A percentile compares a stretch with the other conserved stretches of the same genome.
phyloP scores from a whole-genome alignment of 352 stramenopile species.

The Globisporangium okanoganense region DNA sequence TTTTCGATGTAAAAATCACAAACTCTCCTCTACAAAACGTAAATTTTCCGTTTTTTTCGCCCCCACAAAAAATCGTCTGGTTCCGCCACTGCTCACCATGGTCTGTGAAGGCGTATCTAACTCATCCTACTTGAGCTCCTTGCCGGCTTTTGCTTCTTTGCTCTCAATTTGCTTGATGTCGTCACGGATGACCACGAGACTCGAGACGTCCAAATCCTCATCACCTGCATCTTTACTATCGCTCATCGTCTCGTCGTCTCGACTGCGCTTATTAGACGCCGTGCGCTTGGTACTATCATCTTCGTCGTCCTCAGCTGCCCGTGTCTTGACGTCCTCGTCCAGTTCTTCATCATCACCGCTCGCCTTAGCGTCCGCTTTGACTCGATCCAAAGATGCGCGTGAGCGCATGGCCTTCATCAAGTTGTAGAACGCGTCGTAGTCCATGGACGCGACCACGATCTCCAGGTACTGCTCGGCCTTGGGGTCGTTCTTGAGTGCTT shows the following conservation, averaged over 20 bases:
- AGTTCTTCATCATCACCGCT: neutral
- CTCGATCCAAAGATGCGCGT: constrained; percentile 40
- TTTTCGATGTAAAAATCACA: no score
- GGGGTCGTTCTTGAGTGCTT: constrained; percentile 48
- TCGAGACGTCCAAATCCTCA: neutral
- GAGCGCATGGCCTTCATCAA: constrained; percentile 75
- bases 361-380: constrained; percentile 29
- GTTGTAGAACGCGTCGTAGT: constrained; percentile 67
- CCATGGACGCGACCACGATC: constrained; percentile 75
- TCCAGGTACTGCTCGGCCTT: constrained; percentile 69
- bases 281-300: neutral
- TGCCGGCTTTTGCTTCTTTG: neutral
- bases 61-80: no score
- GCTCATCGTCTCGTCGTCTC: neutral
- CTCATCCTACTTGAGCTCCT: constrained; percentile 8
- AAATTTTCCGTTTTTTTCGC: no score
- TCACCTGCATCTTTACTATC: neutral
- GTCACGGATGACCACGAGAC: neutral
- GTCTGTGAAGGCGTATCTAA: no score
- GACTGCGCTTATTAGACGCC: constrained; percentile 1
- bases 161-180: neutral
- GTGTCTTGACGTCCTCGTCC: constrained; percentile 5
- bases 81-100: no score
- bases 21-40: no score
- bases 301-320: neutral